Evolutionary conservation across 2,329 filamentous ascomycete genomes (phyloP), one percentile per base, ranked within the genome.

Genomic region (Domatiomyces catenatus): DNA sequence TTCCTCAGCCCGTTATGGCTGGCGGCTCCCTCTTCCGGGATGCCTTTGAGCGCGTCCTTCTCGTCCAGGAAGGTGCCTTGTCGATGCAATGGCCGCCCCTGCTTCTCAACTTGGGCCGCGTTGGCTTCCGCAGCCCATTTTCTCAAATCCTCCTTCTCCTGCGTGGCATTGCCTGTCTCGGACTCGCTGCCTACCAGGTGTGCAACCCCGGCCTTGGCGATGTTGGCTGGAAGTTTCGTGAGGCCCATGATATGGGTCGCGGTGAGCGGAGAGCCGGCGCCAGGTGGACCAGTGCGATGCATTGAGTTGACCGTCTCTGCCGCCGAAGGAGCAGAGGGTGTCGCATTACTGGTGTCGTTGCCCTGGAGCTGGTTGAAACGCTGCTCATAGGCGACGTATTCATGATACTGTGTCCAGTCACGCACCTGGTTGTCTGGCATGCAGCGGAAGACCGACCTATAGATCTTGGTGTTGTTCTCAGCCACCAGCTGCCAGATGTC

Each of bases 361-460:
- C 64, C 83, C 71, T 86, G 66, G 60, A 76, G 67, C 59, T 84
- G 81, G 50, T 78, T 76, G 71, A 98, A 95, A 45, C 81, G 78
- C 58, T 84, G 80, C 17, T 76, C 75, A 64, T 95, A 96, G 3
- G 80, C 75, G 49, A 78, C 75, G 62, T 84, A 94, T 58, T 93
- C 84, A 56, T 86, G 83, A 67, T 98, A 98, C 56, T 94, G 85
- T 58, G 84, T 81, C 92, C 92, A 98, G 44, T 84, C 90, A 56
- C 80, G 83, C 22, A 94, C 92, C 62, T 95, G 87, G 48, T 82
- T 95, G 64, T 98, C 92, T 1, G 92, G 92, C 85, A 94, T 93
- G 67, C 89, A 95, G 46, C 89, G 81, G 71, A 98, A 98, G 7
- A 98, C 90, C 54, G 84, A 80, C 28, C 92, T 84, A 69, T 86